Conservation (phyloP, 2,329 filamentous ascomycete genomes). For the Fulvia fulva region DNA sequence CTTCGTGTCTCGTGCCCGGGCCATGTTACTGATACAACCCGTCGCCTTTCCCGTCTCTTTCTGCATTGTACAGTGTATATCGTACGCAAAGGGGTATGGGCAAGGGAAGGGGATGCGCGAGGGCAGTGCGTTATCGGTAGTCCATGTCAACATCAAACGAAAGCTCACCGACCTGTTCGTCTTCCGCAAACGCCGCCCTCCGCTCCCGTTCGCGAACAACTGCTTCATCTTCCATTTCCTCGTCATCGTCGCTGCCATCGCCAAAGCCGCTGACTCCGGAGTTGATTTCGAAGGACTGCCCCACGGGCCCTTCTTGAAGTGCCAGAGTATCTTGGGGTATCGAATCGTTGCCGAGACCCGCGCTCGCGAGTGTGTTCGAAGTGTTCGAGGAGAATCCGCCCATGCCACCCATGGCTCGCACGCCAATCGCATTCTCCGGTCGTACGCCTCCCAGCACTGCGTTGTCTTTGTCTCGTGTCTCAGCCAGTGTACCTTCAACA, state of each 20-base stretch:
- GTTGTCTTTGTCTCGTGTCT: constrained; percentile 93
- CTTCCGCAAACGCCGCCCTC: constrained; percentile 42
- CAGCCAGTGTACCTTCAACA: constrained; percentile 85
- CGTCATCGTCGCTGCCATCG: constrained; percentile 94
- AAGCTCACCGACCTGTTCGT: constrained; percentile 65
- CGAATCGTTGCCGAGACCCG: constrained; percentile 58
- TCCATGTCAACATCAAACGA: constrained; percentile 60
- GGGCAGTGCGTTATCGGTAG: constrained; percentile 46
- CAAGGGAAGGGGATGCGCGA: constrained; percentile 7
- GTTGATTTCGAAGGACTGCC: constrained; percentile 34
- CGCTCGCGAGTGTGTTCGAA: constrained; percentile 66
- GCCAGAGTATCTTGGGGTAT: constrained; percentile 32
- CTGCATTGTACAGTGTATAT: constrained; percentile 8
- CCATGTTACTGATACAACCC: constrained; percentile 6
- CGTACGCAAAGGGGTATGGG: constrained; percentile 2
- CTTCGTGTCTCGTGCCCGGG: constrained; percentile 8
- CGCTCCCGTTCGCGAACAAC: constrained; percentile 17
- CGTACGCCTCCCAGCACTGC: constrained; percentile 95
- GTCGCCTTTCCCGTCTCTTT: background rate
- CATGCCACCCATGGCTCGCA: constrained; percentile 48
- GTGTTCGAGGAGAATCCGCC: constrained; percentile 45
- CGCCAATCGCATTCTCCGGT: constrained; percentile 81
- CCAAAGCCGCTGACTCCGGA: constrained; percentile 73
- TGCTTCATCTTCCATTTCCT: constrained; percentile 70
- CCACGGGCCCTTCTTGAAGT: constrained; percentile 32